Percentiles rank a stretch among this genome's conserved stretches.
Conservation (phyloP, 2,329 filamentous ascomycete genomes). For the Penicillium sp. region DNA sequence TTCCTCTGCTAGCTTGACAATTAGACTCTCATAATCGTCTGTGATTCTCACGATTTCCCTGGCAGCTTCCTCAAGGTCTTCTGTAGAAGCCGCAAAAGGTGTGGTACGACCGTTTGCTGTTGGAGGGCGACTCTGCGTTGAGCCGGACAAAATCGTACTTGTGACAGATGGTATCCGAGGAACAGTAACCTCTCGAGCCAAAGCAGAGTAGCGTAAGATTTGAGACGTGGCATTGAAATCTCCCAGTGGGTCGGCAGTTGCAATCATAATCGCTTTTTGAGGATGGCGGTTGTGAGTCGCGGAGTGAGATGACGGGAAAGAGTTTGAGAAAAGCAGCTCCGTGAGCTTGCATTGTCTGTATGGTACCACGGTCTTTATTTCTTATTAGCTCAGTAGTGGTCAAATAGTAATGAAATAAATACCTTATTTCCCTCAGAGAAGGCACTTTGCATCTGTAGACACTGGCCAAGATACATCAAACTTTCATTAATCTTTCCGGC, state of each 20-base stretch:
- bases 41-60: slow-evolving; percentile 76
- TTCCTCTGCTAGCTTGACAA: slow-evolving; percentile 66
- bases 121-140: slow-evolving; percentile 25
- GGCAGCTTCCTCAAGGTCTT: slow-evolving; percentile 77
- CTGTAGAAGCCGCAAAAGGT: slow-evolving; percentile 35
- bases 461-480: slow-evolving; percentile 96
- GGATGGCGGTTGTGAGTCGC: slow-evolving; percentile 58
- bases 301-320: slow-evolving; percentile 62
- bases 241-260: slow-evolving; percentile 85
- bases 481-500: slow-evolving; percentile 98
- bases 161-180: slow-evolving; percentile 81
- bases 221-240: slow-evolving; percentile 97
- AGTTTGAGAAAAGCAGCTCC: slow-evolving; percentile 83
- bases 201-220: slow-evolving; percentile 87
- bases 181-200: slow-evolving; percentile 89
- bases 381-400: neutral
- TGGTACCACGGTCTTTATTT: slow-evolving; percentile 65
- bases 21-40: slow-evolving; percentile 72
- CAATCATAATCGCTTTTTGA: slow-evolving; percentile 92
- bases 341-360: slow-evolving; percentile 83
- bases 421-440: slow-evolving; percentile 70
- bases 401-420: slow-evolving; percentile 21
- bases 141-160: slow-evolving; percentile 57
- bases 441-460: slow-evolving; percentile 90
- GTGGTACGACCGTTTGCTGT: slow-evolving; percentile 42